phyloP scores from a whole-genome alignment of 495 filamentous ascomycete genomes.

The Penicillium chermesinum region DNA sequence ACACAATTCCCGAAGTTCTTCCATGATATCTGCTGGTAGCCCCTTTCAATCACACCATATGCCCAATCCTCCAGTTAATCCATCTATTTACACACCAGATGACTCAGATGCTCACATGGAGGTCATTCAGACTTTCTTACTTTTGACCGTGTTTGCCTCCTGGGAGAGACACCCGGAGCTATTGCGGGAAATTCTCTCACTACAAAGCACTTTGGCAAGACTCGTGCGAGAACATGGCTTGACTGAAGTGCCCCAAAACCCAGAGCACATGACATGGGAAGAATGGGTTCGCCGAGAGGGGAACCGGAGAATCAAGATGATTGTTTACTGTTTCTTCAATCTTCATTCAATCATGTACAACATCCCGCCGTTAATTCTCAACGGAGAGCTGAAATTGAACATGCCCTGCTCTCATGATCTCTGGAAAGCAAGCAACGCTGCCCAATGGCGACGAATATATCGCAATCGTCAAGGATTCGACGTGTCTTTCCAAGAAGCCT shows the following conservation, averaged over 20 bases:
- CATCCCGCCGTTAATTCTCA: slow-evolving; percentile 48
- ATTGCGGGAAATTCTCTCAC: slow-evolving; percentile 44
- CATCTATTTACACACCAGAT: slow-evolving; percentile 36
- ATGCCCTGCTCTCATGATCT: slow-evolving; percentile 48
- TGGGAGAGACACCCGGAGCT: slow-evolving; percentile 49
- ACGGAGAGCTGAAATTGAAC: slow-evolving; percentile 44
- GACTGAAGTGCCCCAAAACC: slow-evolving; percentile 26
- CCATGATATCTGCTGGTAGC: slow-evolving; percentile 36
- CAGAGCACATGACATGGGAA: slow-evolving; percentile 43
- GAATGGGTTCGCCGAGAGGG: slow-evolving; percentile 47
- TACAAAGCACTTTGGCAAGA: slow-evolving; percentile 46
- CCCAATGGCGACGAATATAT: slow-evolving; percentile 41
- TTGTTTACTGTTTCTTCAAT: slow-evolving; percentile 53
- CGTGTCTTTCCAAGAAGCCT: slow-evolving; percentile 45
- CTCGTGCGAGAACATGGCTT: slow-evolving; percentile 47
- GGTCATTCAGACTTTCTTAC: slow-evolving; percentile 43
- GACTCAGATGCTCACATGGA: slow-evolving; percentile 49
- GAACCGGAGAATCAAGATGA: slow-evolving; percentile 46
- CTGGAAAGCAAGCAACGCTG: slow-evolving; percentile 46
- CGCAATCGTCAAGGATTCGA: slow-evolving; percentile 34
- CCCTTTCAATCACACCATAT: slow-evolving; percentile 36
- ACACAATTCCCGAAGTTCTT: slow-evolving; percentile 37
- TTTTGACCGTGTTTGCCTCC: slow-evolving; percentile 49
- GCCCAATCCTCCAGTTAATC: slow-evolving; percentile 24
- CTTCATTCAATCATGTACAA: slow-evolving; percentile 52